These are phyloP conservation scores for Saxophila tyrrhenica DNA, from an alignment of 495 filamentous ascomycete species.

Conservation along the genomic window DNA sequence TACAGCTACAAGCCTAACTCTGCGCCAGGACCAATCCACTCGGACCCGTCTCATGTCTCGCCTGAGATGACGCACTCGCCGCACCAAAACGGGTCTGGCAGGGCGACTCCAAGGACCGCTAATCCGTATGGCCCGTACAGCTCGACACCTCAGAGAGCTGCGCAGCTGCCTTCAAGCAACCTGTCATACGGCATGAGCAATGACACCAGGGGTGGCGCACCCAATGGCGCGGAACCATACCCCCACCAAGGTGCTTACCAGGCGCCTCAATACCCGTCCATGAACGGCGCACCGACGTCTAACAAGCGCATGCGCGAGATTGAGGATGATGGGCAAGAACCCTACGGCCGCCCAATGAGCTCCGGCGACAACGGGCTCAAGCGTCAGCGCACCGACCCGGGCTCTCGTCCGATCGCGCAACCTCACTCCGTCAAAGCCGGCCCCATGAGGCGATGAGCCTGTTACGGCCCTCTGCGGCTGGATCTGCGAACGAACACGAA, in stretches of 20 bases:
- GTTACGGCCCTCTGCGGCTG: background rate
- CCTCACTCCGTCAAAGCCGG: conserved; percentile 17
- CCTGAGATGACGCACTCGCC: conserved; percentile 81
- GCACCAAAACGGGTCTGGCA: conserved; percentile 72
- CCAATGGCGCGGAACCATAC: conserved; percentile 54
- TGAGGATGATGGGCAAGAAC: conserved; percentile 63
- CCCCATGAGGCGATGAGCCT: conserved; percentile 13
- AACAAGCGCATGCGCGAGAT: conserved; percentile 68
- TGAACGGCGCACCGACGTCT: conserved; percentile 56
- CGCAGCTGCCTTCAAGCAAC: conserved; percentile 57
- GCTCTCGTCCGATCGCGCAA: conserved; percentile 15
- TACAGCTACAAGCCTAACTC: conserved; percentile 64
- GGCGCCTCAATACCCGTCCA: conserved; percentile 44
- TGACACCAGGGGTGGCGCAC: conserved; percentile 57
- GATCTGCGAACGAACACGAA: background rate
- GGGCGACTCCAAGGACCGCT: conserved; percentile 74
- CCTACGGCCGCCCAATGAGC: conserved; percentile 57
- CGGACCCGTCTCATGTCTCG: conserved; percentile 70
- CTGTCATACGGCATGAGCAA: conserved; percentile 78
- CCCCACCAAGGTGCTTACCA: conserved; percentile 42
- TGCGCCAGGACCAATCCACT: conserved; percentile 50
- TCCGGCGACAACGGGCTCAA: conserved; percentile 52
- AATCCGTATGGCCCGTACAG: conserved; percentile 59
- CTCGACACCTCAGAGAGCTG: conserved; percentile 64
- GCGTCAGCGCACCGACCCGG: conserved; percentile 38